These are phyloP conservation scores for Posidonia australis DNA, from an alignment of 106 monocot species.

Conservation along the genomic window DNA sequence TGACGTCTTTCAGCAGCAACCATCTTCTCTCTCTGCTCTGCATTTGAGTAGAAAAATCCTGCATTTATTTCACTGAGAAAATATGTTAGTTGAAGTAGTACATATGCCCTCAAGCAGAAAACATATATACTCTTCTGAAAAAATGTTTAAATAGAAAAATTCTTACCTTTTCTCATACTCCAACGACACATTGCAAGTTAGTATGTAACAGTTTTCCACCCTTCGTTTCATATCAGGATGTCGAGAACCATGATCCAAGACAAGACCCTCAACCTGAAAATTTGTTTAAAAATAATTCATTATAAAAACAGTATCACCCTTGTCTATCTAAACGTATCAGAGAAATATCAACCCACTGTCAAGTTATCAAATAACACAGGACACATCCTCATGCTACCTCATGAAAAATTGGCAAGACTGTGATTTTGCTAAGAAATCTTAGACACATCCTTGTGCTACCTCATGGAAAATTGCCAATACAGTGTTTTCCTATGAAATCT, in stretches of 20 bases:
- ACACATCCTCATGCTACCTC: too few species aligned
- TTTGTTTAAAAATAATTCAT: slow-evolving; percentile 2
- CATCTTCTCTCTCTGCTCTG: slow-evolving; percentile 98
- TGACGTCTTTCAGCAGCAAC: slow-evolving; percentile 91
- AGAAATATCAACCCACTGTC: too few species aligned
- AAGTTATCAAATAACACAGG: too few species aligned
- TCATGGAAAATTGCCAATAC: too few species aligned
- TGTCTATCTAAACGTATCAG: too few species aligned
- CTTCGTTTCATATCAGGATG: slow-evolving; percentile 96
- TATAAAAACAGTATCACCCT: not conserved
- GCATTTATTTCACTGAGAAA: slow-evolving; percentile 91
- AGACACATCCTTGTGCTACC: too few species aligned
- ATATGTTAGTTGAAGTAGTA: slow-evolving; percentile 4
- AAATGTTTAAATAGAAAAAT: not conserved
- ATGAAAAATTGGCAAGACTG: too few species aligned
- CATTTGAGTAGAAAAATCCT: slow-evolving; percentile 97
- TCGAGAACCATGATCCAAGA: slow-evolving; percentile 96
- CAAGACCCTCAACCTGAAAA: slow-evolving; percentile 85
- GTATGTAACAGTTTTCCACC: slow-evolving; percentile 87
- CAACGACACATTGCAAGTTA: slow-evolving; percentile 95
- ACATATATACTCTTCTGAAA: not conserved
- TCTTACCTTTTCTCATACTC: slow-evolving; percentile 95
- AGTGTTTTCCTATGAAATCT: too few species aligned
- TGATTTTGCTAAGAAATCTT: too few species aligned
- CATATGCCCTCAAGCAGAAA: not conserved